Evolutionary conservation across 2,329 filamentous ascomycete species (phyloP), one percentile per base, ranked within the genome.

Genomic region (Ophiostoma ips): DNA sequence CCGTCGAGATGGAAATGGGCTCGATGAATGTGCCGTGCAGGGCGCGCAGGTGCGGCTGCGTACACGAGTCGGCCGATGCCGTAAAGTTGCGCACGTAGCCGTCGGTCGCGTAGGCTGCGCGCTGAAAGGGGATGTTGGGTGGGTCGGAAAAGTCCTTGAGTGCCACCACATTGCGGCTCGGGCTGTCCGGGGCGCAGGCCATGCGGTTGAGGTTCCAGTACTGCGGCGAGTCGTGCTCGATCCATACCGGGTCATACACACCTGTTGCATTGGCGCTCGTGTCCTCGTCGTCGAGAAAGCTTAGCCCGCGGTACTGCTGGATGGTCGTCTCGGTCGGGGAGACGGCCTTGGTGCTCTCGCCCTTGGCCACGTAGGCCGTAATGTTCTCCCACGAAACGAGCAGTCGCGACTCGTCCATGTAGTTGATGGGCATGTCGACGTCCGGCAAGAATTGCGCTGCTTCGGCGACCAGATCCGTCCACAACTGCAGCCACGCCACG

Each of bases 391-490:
- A 77, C 10, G 76, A 71, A 3, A 79, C 75, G 30, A 82, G 63
- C n/a, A 84, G 61, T 19, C 79, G 69, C 28, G 79, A 72, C 59
- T 83, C 77, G 59, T 83, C 79, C 63, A 80, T 70, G 48, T 71
- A 68, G 58, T 83, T 83, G 64, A 83, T 76, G 11, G 78, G 73
- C 66, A 83, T 80, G 59, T 83, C 78, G 60, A 83, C 73, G 54
- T 83, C 78, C 5, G 79, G 79, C 19, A 83, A 60, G 46, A 71
- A 64, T 13, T 68, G 59, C 24, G 73, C 70, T 34, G 79, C 75
- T 51, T 73, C 71, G 2, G 59, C 56, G 19, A 81, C 69, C 12
- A 78, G 64, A 3, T 62, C 59, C 2, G 69, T 68, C 72, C 72
- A 76, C 19, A 68, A 62, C 57, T 70, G 58, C 40, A 73, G 57